Evolutionary conservation across 495 filamentous ascomycete genomes (phyloP), one percentile per base, ranked within the genome.

Genomic region (Rusavskia elegans): DNA sequence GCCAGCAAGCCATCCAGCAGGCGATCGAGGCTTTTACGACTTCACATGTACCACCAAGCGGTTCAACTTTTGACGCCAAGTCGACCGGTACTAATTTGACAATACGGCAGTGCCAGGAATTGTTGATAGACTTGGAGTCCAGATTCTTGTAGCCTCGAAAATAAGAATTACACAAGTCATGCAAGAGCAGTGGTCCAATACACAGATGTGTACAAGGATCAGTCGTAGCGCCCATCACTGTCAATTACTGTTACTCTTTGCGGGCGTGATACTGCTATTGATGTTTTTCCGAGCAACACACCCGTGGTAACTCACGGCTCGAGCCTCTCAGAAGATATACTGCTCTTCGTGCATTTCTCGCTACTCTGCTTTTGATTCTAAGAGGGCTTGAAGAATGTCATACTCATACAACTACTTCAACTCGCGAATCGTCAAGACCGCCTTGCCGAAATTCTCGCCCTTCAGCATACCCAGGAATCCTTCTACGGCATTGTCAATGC

Each of bases 391-490:
- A 42, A 19, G n/a, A n/a, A n/a, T n/a, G n/a, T 42, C n/a, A 42
- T 7, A 8, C 5, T 14, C 1, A n/a, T 19, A 3, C 39, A 9
- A 0, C n/a, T 42, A 19, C 20, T 42, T 21, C 20, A 42, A 23
- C 10, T 59, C 57, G 10, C 48, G 54, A 51, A 90, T 81, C 70
- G 86, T 83, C 55, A 95, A 55, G 21, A 93, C 77, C 32, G 88
- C 86, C 73, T 97, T 97, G 55, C 89, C 89, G 71, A 87, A 84
- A 70, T 97, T 97, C 67, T 87, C 81, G 29, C 89, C 89, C 62
- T 82, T 61, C 51, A 95, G 71, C 71, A 97, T 82, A n/a, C 83
- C 87, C n/a, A 95, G 57, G 42, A 95, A 72, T 10, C 85, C 90
- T 49, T 89, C 78, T 23, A 81, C 68, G 2, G 80, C 83, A 55